Evolutionary conservation across 352 stramenopile species (phyloP), one percentile per base, ranked within the genome.

Genomic region (Globisporangium solare): DNA sequence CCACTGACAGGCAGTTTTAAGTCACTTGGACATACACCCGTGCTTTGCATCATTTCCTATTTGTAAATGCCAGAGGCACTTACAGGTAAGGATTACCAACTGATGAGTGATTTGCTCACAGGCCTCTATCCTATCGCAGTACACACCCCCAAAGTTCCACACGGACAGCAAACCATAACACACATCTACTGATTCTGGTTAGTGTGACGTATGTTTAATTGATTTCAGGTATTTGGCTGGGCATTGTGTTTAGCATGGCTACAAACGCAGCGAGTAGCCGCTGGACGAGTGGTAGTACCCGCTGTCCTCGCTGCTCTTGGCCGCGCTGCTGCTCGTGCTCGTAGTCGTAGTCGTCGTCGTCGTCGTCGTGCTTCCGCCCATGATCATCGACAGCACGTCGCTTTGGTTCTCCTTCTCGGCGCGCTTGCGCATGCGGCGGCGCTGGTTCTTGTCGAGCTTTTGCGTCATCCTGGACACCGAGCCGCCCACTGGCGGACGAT

Each of bases 1-100:
- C 76, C 68, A 66, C 73, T 84, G 31, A 86, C 76, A 77, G 74
- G 76, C 65, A 84, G 18, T 58, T 73, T 85, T 86, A 84, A 89
- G 68, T 79, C 79, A 89, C 76, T 88, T 84, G 66, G 75, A 80
- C 67, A 88, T 85, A 70, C 46, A 86, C 75, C 75, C 72, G 71
- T 85, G 66, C 70, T 71, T 87, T 85, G 70, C 77, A 86, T 86
- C 75, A 88, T 86, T 74, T 83, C 78, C 74, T 86, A 81, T 86
- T 86, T 88, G 78, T 88, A 88, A 80, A 65, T 76, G 67, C 50
- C 63, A 37, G 58, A 68, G 61, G 66, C 67, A 77, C 58, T 65
- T 88, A 88, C 78, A 86, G 73, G 73, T 88, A 88, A 86, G 75
- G 78, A 86, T 88, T 88, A 87, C 76, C 73, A 87, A 87, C 72